These are phyloP conservation scores for Chamaecyparis obtusa DNA, from an alignment of 75 land plant genomes.

Conservation along the genomic window DNA sequence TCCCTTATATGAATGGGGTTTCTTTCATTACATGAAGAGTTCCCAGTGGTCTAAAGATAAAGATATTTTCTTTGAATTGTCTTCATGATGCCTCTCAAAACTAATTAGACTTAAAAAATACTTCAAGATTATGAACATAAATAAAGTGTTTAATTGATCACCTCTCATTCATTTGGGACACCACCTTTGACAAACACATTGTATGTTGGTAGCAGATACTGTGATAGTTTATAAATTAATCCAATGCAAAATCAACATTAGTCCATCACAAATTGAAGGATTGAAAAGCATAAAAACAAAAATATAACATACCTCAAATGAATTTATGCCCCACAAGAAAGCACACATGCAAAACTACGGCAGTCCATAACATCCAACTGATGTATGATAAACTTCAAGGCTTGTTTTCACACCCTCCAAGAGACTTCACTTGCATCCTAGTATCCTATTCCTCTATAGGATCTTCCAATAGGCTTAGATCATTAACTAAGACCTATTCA, in stretches of 20 bases:
- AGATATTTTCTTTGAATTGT: no score
- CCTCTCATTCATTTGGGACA: conserved; percentile 85
- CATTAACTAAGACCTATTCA: no score
- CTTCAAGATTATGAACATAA: not conserved
- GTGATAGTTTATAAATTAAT: conserved; percentile 67
- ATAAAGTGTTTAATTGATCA: conserved; percentile 14
- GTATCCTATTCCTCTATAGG: no score
- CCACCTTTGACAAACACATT: conserved; percentile 65
- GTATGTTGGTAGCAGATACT: conserved; percentile 94
- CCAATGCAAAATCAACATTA: not conserved
- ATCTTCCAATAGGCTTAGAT: no score
- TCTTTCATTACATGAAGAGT: no score
- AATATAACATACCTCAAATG: conserved; percentile 51
- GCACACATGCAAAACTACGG: conserved; percentile 93
- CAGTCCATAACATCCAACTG: conserved; percentile 96
- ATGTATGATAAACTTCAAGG: no score
- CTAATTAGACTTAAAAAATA: not conserved
- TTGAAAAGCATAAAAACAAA: not conserved
- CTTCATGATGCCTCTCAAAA: no score
- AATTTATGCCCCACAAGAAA: conserved; percentile 91
- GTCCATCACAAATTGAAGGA: not conserved
- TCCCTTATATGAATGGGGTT: no score
- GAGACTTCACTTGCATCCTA: no score
- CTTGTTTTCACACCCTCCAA: no score
- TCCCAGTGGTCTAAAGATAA: no score